Evolutionary conservation across 495 filamentous ascomycete genomes (phyloP).

Genomic region (Hypoxylon lienhwacheense): DNA sequence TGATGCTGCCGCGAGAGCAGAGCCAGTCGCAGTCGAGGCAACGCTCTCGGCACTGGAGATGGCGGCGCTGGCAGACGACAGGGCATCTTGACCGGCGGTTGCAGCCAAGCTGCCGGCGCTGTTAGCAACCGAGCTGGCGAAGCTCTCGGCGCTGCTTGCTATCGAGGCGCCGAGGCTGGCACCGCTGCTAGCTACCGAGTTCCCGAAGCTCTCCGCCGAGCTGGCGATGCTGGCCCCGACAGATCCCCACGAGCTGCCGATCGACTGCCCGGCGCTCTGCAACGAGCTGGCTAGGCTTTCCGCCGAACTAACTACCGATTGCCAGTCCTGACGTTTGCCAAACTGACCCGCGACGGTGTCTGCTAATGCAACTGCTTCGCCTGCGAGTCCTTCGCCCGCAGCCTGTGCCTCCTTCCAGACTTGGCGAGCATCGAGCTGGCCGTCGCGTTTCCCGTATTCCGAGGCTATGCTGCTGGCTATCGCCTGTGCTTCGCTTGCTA

Average conservation of each 20-base stretch:
- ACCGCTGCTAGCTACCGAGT: constrained; percentile 11
- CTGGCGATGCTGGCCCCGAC: constrained; percentile 14
- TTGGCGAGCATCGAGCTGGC: background rate
- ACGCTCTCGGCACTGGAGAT: constrained; percentile 27
- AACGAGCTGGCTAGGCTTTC: constrained; percentile 26
- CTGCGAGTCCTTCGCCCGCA: background rate
- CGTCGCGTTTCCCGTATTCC: background rate
- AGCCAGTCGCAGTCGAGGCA: constrained; percentile 28
- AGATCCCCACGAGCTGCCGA: constrained; percentile 14
- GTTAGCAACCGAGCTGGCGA: constrained; percentile 8
- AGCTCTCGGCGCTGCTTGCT: constrained; percentile 6
- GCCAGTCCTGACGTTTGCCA: constrained; percentile 25
- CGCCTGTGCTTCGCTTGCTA: background rate
- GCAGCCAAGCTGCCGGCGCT: constrained; percentile 12
- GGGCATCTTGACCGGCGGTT: constrained; percentile 6
- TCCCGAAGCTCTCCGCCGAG: constrained; percentile 20
- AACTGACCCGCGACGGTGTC: constrained; percentile 13
- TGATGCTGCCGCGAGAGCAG: constrained; percentile 12
- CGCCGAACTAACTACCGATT: constrained; percentile 21
- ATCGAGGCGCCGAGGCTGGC: constrained; percentile 13
- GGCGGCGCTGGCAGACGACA: constrained; percentile 21
- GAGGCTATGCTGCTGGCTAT: constrained; percentile 10
- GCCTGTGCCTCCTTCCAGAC: background rate
- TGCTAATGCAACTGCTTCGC: background rate
- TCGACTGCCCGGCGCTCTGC: constrained; percentile 16